Evolutionary conservation across 768 basidiomycete species (phyloP).

Genomic region (Rhodosporidiobolus sp.): DNA sequence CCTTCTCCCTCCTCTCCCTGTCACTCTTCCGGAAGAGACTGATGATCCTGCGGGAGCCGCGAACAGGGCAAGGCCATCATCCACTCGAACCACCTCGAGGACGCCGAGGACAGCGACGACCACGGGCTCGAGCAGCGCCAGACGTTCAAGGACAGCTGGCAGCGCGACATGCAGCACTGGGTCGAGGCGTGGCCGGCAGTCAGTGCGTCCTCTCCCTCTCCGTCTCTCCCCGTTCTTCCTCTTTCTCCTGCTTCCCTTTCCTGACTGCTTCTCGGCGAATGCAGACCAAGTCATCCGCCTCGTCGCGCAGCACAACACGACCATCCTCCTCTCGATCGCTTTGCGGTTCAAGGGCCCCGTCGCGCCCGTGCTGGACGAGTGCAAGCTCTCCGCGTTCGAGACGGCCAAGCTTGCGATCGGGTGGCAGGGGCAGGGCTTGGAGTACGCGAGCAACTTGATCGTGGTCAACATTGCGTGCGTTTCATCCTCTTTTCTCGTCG

Average conservation of each 20-base stretch:
- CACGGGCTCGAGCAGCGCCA: slow-evolving; percentile 1
- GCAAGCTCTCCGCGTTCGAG: slow-evolving; percentile 17
- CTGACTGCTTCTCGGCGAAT: too few relatives aligned
- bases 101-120: slow-evolving; percentile 5
- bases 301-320: slow-evolving; percentile 29
- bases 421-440: slow-evolving; percentile 5
- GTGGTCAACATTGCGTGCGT: slow-evolving; percentile 32
- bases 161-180: slow-evolving; percentile 19
- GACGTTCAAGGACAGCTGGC: slow-evolving; percentile 24
- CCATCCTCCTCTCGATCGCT: slow-evolving; percentile 33
- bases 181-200: slow-evolving; percentile 3
- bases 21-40: too few relatives aligned
- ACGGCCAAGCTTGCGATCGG: slow-evolving; percentile 11
- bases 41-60: too few relatives aligned
- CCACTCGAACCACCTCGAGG: slow-evolving; percentile 24
- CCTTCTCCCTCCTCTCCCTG: too few relatives aligned
- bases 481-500: too few relatives aligned
- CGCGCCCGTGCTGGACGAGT: slow-evolving; percentile 30
- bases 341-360: slow-evolving; percentile 30
- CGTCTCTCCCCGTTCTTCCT: neutral
- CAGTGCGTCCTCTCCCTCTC: slow-evolving; percentile 2
- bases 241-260: too few relatives aligned
- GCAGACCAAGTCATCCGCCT: slow-evolving; percentile 19
- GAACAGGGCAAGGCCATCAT: slow-evolving; percentile 26
- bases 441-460: slow-evolving; percentile 11